Base-by-base conservation (phyloP, 2,329 filamentous ascomycete species). In the Phialemoniopsis sp. region DNA sequence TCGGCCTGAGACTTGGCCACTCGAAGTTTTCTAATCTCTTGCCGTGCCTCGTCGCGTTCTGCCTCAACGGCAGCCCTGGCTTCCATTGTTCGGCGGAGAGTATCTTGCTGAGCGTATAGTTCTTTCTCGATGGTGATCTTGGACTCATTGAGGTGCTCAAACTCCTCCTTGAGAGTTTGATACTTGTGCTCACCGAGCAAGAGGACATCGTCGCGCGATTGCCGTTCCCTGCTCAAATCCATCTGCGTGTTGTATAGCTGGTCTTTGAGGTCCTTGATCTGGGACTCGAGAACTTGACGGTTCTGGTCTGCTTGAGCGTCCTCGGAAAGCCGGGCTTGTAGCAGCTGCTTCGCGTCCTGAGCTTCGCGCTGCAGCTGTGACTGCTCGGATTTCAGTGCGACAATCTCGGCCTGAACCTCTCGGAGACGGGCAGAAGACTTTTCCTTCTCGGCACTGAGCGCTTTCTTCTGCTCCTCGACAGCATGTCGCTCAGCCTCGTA, bases 61-160 rank as follows among this genome's bases (percentile, higher is more conserved):
- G 85, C 80, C 57, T 98, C 91, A 1, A 88, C 88, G 5, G 80
- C 78, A 5, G 82, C 74, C 26, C 88, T 80, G 34, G 87, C 85
- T 59, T 95, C 89, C 49, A 85, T 88, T 10, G 89, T 87, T 39
- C 91, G 81, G 29, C 93, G 82, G 34, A 96, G 76, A 10, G 87
- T 86, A 56, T 98, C 91, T 60, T 96, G 90, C 56, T 97, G 91
- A 5, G 87, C 85, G 58, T 97, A 97, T 59, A 98, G 83, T 62
- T 97, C 91, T 61, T 96, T 97, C 62, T 98, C 91, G 46, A 98
- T 95, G 34, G 83, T 95, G 53, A 96, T 95, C 63, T 98, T 98
- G 19, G 89, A 84, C 47, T 96, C 89, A 52, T 95, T 95, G 28
- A 97, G 73, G 28, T 80, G 78, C 36, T 94, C 84, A 51, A 82